Conservation (phyloP, 805 yeast species). For the Ogataea philodendri region DNA sequence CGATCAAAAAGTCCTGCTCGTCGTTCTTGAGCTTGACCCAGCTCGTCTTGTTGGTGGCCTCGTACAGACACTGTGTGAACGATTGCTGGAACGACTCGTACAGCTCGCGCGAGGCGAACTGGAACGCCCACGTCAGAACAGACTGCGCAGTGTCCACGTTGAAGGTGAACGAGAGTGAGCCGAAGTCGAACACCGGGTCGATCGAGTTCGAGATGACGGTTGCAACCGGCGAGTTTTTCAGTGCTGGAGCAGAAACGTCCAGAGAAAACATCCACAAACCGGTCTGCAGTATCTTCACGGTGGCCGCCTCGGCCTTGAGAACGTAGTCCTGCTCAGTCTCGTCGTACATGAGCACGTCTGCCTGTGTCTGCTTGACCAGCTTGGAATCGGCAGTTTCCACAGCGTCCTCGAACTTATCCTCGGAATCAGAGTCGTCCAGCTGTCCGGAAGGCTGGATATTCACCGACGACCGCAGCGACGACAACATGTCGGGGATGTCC, state of each 20-base stretch:
- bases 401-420: slow-evolving; percentile 32
- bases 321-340: slow-evolving; percentile 47
- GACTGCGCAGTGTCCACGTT: slow-evolving; percentile 44
- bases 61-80: slow-evolving; percentile 59
- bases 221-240: slow-evolving; percentile 36
- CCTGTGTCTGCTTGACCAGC: slow-evolving; percentile 21
- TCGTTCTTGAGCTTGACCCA: slow-evolving; percentile 44
- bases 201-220: slow-evolving; percentile 46
- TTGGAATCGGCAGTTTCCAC: slow-evolving; percentile 27
- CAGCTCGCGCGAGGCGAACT: slow-evolving; percentile 42
- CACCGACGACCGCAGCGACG: slow-evolving; percentile 20
- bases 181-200: slow-evolving; percentile 65
- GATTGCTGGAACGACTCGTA: slow-evolving; percentile 51
- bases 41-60: slow-evolving; percentile 47
- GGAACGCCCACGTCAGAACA: slow-evolving; percentile 62
- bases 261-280: slow-evolving; percentile 55
- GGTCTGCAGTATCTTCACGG: slow-evolving; percentile 41
- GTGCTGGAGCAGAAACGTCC: slow-evolving; percentile 35
- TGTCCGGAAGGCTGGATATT: slow-evolving; percentile 9
- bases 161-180: slow-evolving; percentile 59
- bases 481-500: slow-evolving; percentile 22
- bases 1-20: slow-evolving; percentile 57
- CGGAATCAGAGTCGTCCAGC: slow-evolving; percentile 14
- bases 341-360: slow-evolving; percentile 57
- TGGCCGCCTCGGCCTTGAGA: slow-evolving; percentile 36